Percentiles rank a stretch among this genome's conserved stretches.
Conservation (phyloP, 2,329 filamentous ascomycete species). For the Aureobasidium lini region DNA sequence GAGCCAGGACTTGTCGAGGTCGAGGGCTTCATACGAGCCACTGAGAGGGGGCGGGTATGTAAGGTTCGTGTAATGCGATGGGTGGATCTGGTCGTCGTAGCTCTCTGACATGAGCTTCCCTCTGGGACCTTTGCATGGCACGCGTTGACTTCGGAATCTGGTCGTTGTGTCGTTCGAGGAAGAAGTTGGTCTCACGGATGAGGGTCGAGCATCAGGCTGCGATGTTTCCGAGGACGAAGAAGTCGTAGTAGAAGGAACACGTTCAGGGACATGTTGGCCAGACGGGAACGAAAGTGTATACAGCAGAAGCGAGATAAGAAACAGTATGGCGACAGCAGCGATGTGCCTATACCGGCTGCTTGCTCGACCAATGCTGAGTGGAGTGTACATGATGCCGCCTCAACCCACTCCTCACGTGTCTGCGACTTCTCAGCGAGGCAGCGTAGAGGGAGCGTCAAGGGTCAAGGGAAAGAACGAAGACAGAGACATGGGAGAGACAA, state of each 20-base stretch:
- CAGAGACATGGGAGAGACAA: not conserved
- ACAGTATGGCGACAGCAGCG: not conserved
- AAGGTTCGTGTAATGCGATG: not conserved
- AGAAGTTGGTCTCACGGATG: not conserved
- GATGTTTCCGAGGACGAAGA: not conserved
- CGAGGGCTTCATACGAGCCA: constrained; percentile 18
- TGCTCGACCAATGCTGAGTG: not conserved
- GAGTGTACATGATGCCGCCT: constrained; percentile 5
- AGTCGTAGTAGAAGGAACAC: not conserved
- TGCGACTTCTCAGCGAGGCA: not conserved
- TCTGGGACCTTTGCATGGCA: constrained; percentile 6
- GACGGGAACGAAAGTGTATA: constrained; percentile 9
- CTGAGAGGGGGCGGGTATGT: not conserved
- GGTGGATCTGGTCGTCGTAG: constrained; percentile 7
- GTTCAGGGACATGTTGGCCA: not conserved
- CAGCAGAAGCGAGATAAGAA: constrained; percentile 2
- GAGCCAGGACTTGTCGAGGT: constrained; percentile 52
- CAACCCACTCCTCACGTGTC: not conserved
- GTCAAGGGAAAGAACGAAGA: not conserved
- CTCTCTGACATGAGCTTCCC: constrained; percentile 8
- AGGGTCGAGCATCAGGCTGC: not conserved
- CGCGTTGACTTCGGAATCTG: not conserved
- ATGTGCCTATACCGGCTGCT: not conserved
- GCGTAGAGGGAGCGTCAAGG: not conserved
- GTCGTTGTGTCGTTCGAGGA: not conserved